phyloP scores from a whole-genome alignment of 352 stramenopile genomes.

The Phytophthora capsici region DNA sequence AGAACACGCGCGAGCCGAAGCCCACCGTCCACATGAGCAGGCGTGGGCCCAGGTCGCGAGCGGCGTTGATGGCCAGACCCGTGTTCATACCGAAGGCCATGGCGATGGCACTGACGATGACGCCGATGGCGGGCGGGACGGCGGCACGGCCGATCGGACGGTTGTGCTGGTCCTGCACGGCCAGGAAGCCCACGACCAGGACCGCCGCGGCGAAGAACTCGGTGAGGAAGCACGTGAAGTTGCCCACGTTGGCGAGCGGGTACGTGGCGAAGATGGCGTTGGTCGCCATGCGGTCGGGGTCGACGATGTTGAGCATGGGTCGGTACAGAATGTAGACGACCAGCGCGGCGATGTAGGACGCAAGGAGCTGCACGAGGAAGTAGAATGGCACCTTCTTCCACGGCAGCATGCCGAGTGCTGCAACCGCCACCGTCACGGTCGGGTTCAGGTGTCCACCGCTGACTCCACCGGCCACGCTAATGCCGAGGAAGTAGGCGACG shows the following conservation, averaged over 20 bases:
- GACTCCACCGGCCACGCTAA: constrained; percentile 49
- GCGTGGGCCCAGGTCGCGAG: constrained; percentile 70
- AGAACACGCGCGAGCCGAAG: constrained; percentile 75
- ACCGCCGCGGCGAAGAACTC: constrained; percentile 50
- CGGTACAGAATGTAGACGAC: constrained; percentile 60
- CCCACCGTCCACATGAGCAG: constrained; percentile 68
- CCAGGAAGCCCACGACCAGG: constrained; percentile 71
- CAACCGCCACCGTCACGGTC: constrained; percentile 53
- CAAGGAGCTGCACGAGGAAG: constrained; percentile 47
- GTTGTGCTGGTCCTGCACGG: constrained; percentile 77
- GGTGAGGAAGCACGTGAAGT: constrained; percentile 46
- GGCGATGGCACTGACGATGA: constrained; percentile 75
- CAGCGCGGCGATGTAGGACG: constrained; percentile 43
- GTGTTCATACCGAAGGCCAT: constrained; percentile 86
- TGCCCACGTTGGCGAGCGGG: constrained; percentile 38
- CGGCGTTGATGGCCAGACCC: constrained; percentile 74
- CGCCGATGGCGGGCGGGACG: constrained; percentile 72
- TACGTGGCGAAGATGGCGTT: constrained; percentile 49
- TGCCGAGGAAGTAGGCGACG: constrained; percentile 62
- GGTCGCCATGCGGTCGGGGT: constrained; percentile 40
- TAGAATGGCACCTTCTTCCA: constrained; percentile 57
- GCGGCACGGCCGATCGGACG: constrained; percentile 68
- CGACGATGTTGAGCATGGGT: constrained; percentile 48
- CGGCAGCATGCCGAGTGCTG: constrained; percentile 44
- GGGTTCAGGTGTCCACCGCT: constrained; percentile 68